phyloP scores from a whole-genome alignment of 2,329 filamentous ascomycete species.

The Colletotrichum aenigma region DNA sequence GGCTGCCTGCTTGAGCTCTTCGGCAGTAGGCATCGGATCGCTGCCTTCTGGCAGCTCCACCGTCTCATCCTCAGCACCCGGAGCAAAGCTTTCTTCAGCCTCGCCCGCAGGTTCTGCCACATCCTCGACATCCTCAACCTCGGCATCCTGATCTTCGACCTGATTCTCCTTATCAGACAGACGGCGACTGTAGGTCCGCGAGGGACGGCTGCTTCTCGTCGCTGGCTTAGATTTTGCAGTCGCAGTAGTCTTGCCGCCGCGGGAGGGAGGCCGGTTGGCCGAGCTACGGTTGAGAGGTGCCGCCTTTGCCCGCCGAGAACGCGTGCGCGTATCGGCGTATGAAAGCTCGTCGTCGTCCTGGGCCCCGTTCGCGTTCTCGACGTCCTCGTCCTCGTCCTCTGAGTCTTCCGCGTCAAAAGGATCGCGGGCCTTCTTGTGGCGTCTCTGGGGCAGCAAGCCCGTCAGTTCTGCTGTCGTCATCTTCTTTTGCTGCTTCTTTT shows the following conservation, averaged over 20 bases:
- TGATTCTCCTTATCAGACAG: conserved; percentile 66
- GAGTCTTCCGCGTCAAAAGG: conserved; percentile 37
- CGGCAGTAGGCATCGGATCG: conserved; percentile 38
- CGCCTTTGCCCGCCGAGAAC: conserved; percentile 37
- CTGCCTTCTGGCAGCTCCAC: conserved; percentile 29
- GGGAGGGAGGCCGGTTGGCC: conserved; percentile 24
- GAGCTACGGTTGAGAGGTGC: conserved; percentile 30
- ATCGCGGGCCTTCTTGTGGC: conserved; percentile 43
- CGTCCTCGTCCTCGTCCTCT: conserved; percentile 53
- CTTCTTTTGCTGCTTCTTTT: conserved; percentile 29
- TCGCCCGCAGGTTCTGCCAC: conserved; percentile 23
- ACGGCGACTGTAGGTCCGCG: conserved; percentile 53
- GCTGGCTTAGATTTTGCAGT: conserved; percentile 19
- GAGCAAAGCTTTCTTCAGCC: conserved; percentile 36
- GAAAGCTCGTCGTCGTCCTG: conserved; percentile 63
- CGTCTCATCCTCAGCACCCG: conserved; percentile 49
- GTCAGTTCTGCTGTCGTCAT: conserved; percentile 60
- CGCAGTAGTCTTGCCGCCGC: conserved; percentile 26
- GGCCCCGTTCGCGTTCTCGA: conserved; percentile 51
- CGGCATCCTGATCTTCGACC: conserved; percentile 33
- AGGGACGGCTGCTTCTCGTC: conserved; percentile 25
- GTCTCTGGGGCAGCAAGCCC: conserved; percentile 57
- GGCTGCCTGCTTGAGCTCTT: conserved; percentile 62
- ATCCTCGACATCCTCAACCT: conserved; percentile 32
- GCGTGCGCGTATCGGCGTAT: conserved; percentile 41